Evolutionary conservation across 495 filamentous ascomycete species (phyloP), one percentile per base, ranked within the genome.

Genomic region (Amniculicola lignicola): DNA sequence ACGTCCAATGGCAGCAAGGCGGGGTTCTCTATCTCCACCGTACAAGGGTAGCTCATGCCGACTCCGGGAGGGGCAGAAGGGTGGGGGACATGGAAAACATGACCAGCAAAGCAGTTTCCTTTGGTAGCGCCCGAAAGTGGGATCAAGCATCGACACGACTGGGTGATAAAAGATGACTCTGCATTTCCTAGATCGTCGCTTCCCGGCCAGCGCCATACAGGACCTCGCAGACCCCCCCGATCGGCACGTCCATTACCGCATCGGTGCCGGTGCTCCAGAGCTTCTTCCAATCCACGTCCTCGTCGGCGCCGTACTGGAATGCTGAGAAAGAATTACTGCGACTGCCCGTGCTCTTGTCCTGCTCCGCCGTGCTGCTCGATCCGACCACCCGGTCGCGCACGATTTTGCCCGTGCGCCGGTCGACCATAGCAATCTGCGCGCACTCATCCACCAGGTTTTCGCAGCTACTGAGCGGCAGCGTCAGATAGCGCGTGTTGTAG

Each of bases 211-310:
- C 33, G 11, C 83, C 87, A 67, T 90, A 90, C 42, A 90, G 59
- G 18, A 97, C 82, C 77, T 99, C 93, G 71, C 92, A 96, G n/a
- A 96, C 93, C 2, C 93, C 93, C 16, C 90, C 94, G 36, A 97
- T 78, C 5, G 93, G 93, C 16, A 99, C 82, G 78, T 99, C 93
- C 88, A 97, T 88, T 4, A 96, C 92, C 11, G 90, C 93, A 78
- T 99, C 93, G 0, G 94, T 99, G 25, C 94, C 90, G 59, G 88
- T 83, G 67, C 80, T 87, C 93, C 93, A 98, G 6, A 92, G 74
- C 43, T 74, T 77, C 61, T 75, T 81, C 93, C 93, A 98, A 66
- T 87, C 78, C 47, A 82, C 60, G 35, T 73, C 75, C 27, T 70
- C 66, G 1, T 45, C 19, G 14, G 39, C 38, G 9, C 42, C 46